Evolutionary conservation across 1,139 yeast species (phyloP).

Genomic region (Taphrina wiesneri): DNA sequence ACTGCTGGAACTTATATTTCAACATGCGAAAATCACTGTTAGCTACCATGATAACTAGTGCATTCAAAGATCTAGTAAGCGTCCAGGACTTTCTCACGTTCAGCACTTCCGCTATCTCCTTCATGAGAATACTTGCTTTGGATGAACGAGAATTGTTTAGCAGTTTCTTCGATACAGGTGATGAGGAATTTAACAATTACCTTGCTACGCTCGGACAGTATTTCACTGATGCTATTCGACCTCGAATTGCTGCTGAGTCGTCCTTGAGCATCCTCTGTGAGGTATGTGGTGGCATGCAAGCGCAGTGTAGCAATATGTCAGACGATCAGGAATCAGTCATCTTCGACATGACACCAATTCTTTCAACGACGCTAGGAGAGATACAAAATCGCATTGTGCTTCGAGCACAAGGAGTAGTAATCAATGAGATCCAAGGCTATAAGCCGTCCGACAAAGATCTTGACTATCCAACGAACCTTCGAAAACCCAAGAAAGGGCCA

Average conservation of each 20-base stretch:
- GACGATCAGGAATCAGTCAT: conserved; percentile 41
- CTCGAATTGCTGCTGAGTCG: conserved; percentile 64
- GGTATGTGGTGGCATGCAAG: conserved; percentile 66
- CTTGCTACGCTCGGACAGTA: conserved; percentile 68
- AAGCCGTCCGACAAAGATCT: conserved; percentile 39
- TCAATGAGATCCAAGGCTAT: conserved; percentile 29
- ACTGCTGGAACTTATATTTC: conserved; percentile 65
- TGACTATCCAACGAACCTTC: conserved; percentile 36
- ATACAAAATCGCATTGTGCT: conserved; percentile 77
- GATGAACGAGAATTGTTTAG: conserved; percentile 64
- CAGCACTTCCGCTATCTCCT: conserved; percentile 61
- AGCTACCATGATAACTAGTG: conserved; percentile 48
- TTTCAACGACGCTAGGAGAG: conserved; percentile 63
- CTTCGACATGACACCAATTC: conserved; percentile 24
- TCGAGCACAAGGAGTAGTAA: conserved; percentile 67
- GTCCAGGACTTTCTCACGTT: conserved; percentile 42
- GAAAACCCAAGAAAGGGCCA: background rate
- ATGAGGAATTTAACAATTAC: conserved; percentile 55
- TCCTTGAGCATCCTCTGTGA: conserved; percentile 71
- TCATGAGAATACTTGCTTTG: conserved; percentile 58
- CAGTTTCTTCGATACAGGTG: conserved; percentile 53
- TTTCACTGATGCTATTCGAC: conserved; percentile 67
- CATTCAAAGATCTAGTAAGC: conserved; percentile 38
- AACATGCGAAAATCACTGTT: conserved; percentile 56
- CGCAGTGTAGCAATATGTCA: conserved; percentile 58